phyloP scores from a whole-genome alignment of 495 filamentous ascomycete species.

The Sporormia fimetaria region DNA sequence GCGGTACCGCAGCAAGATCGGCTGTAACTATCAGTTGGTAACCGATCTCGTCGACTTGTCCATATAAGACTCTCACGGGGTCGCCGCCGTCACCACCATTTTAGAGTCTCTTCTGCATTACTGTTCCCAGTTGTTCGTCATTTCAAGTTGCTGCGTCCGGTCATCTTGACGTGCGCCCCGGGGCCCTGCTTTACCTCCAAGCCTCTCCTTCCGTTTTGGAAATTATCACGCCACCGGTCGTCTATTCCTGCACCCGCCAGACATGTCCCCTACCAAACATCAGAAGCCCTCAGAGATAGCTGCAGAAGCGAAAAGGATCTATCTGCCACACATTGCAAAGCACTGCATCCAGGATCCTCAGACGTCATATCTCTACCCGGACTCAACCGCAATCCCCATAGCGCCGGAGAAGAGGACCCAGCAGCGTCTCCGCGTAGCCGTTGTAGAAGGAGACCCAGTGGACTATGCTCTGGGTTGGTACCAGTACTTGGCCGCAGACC shows the following conservation, averaged over 20 bases:
- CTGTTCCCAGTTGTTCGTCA: background rate
- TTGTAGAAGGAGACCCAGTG: conserved; percentile 55
- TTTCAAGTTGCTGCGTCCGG: background rate
- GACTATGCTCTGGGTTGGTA: conserved; percentile 55
- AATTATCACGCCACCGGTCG: too few species aligned
- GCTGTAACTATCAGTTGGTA: too few species aligned
- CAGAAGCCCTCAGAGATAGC: conserved; percentile 61
- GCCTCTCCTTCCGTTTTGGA: too few species aligned
- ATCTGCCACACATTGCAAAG: conserved; percentile 47
- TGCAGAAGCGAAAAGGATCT: conserved; percentile 53
- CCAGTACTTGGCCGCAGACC: conserved; percentile 12
- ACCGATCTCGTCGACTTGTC: too few species aligned
- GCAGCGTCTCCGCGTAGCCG: conserved; percentile 38
- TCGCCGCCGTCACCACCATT: too few species aligned
- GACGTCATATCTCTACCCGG: conserved; percentile 36
- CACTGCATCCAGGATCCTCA: conserved; percentile 42
- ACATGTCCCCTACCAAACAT: conserved; percentile 50
- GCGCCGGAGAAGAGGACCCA: conserved; percentile 13
- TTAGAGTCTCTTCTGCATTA: background rate
- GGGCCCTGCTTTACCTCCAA: background rate
- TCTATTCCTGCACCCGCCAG: too few species aligned
- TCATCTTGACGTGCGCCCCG: background rate
- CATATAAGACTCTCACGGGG: too few species aligned
- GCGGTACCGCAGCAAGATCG: too few species aligned
- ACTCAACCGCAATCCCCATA: conserved; percentile 28